These are phyloP conservation scores for Podaxis rugospora DNA, from an alignment of 768 basidiomycete species.

Conservation along the genomic window DNA sequence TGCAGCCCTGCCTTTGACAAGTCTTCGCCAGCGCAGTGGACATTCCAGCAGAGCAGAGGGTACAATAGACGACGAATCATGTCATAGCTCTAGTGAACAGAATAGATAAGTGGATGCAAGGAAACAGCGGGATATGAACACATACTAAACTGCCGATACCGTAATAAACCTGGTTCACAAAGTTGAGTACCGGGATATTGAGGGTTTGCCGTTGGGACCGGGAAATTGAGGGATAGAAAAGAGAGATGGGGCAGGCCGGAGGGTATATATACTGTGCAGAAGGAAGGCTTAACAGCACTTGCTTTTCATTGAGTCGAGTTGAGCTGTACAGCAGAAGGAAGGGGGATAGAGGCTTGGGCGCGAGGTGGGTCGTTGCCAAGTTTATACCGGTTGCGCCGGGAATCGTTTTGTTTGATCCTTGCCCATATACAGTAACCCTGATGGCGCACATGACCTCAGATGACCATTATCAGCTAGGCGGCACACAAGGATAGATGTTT, in stretches of 20 bases:
- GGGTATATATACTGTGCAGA: slow-evolving; percentile 7
- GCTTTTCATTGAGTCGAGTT: not conserved
- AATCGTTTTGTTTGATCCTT: slow-evolving; percentile 21
- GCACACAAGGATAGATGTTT: not conserved
- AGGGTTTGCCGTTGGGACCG: slow-evolving; percentile 3
- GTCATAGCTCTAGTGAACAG: not conserved
- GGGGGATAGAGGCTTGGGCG: slow-evolving; percentile 23
- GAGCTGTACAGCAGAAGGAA: slow-evolving; percentile 17
- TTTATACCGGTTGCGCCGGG: slow-evolving; percentile 35
- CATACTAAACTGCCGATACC: slow-evolving; percentile 1
- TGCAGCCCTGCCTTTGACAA: not conserved
- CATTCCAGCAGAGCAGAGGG: no score
- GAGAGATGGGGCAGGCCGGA: not conserved
- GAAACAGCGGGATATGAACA: not conserved
- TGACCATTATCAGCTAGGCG: slow-evolving; percentile 7
- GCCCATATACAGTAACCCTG: slow-evolving; percentile 8
- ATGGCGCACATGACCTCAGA: slow-evolving; percentile 13
- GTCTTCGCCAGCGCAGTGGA: slow-evolving; percentile 1
- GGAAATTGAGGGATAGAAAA: not conserved
- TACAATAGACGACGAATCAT: not conserved
- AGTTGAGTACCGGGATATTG: slow-evolving; percentile 3
- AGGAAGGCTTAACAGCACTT: slow-evolving; percentile 1
- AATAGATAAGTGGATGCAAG: not conserved
- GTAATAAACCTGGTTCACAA: slow-evolving; percentile 4
- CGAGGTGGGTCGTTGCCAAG: slow-evolving; percentile 27